A percentile compares a stretch with the other conserved stretches of the same genome.
These are phyloP conservation scores for Blepharisma stoltei DNA, from an alignment of 73 alveolate genomes.

Conservation along the genomic window DNA sequence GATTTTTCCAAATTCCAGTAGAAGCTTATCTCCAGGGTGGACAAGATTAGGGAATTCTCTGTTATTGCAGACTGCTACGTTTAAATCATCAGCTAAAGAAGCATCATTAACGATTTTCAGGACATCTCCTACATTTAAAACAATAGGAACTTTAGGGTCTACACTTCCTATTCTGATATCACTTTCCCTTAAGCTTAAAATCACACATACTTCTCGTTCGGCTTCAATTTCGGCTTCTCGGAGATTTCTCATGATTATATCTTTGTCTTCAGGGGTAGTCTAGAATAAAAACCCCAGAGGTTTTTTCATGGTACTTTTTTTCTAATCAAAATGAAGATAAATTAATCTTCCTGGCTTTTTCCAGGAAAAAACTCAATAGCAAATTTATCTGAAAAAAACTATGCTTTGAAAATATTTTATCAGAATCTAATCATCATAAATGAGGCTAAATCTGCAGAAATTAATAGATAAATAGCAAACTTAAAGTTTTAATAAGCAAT, in stretches of 20 bases:
- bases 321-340: too few relatives aligned
- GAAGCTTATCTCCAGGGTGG: slow-evolving; percentile 12
- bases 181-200: slow-evolving; percentile 17
- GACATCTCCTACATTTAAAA: slow-evolving; percentile 4
- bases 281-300: too few relatives aligned
- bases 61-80: neutral
- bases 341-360: too few relatives aligned
- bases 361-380: too few relatives aligned
- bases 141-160: neutral
- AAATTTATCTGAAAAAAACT: too few relatives aligned
- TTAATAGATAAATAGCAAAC: too few relatives aligned
- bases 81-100: neutral
- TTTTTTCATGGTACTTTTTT: too few relatives aligned
- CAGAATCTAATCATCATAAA: too few relatives aligned
- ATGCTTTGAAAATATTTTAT: too few relatives aligned
- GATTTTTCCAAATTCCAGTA: slow-evolving; percentile 9
- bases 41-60: neutral
- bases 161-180: slow-evolving; percentile 17
- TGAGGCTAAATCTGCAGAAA: too few relatives aligned
- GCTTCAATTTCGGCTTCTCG: slow-evolving; percentile 7
- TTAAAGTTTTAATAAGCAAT: too few relatives aligned
- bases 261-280: neutral
- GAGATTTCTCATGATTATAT: neutral
- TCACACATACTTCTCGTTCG: neutral
- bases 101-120: neutral